phyloP scores from a whole-genome alignment of 116 monocot genomes.

The Iris pallida region DNA sequence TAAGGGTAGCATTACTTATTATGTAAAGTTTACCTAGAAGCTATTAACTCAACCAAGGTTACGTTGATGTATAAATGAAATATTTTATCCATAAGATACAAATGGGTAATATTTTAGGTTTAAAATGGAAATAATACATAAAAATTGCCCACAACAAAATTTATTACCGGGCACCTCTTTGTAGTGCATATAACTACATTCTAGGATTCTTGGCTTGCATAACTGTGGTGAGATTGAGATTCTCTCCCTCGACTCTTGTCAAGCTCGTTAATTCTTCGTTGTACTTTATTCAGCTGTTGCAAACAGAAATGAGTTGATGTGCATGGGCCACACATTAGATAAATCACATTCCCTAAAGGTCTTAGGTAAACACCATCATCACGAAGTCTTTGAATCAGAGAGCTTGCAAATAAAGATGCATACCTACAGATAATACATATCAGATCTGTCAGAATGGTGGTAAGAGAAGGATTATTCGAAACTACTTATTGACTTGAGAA shows the following conservation, averaged over 20 bases:
- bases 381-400: conserved; percentile 41
- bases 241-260: conserved; percentile 4
- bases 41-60: no score
- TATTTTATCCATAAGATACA: no score
- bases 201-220: conserved; percentile 6
- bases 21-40: no score
- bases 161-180: no score
- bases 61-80: no score
- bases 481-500: not conserved
- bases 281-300: conserved; percentile 36
- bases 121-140: no score
- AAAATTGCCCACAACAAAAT: no score
- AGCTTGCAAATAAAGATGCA: conserved; percentile 33
- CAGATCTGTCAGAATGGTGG: not conserved
- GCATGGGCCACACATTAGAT: conserved; percentile 65
- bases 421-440: conserved; percentile 21
- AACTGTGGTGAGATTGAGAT: not conserved
- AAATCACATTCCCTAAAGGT: conserved; percentile 59
- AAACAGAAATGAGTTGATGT: conserved; percentile 34
- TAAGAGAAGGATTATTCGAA: not conserved
- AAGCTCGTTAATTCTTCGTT: conserved; percentile 26
- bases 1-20: no score
- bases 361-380: conserved; percentile 49
- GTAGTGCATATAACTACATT: not conserved
- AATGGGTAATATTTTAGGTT: no score